phyloP scores from a whole-genome alignment of 192 early-diverging fungal genomes.

The Funneliformis mosseae region DNA sequence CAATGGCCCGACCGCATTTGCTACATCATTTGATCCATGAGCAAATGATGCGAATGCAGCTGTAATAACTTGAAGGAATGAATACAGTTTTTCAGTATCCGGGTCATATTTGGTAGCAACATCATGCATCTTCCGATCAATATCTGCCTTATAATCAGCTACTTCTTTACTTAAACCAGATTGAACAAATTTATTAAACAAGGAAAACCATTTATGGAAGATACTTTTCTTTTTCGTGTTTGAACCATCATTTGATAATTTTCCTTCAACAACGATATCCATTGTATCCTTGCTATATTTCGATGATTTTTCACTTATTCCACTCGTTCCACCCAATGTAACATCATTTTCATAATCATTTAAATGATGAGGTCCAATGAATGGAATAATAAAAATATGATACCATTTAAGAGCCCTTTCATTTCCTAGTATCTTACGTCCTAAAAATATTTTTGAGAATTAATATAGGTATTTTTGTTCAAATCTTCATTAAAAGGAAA shows the following conservation, averaged over 20 bases:
- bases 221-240: background rate
- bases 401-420: conserved; percentile 71
- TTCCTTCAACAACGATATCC: background rate
- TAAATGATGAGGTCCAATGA: conserved; percentile 39
- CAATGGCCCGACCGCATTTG: conserved; percentile 84
- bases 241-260: background rate
- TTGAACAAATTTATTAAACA: conserved; percentile 25
- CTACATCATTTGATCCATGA: conserved; percentile 86
- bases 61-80: conserved; percentile 80
- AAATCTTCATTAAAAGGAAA: background rate
- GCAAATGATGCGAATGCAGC: conserved; percentile 83
- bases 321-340: background rate
- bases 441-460: background rate
- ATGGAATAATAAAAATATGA: conserved; percentile 65
- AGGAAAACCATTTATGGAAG: background rate
- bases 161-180: conserved; percentile 31
- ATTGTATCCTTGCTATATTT: background rate
- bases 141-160: conserved; percentile 40
- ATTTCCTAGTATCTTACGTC: conserved; percentile 63
- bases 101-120: conserved; percentile 68
- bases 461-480: background rate
- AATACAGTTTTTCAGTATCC: conserved; percentile 78
- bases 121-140: conserved; percentile 56
- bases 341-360: background rate
- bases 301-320: background rate